Evolutionary conservation across 2,329 filamentous ascomycete genomes (phyloP), one percentile per base, ranked within the genome.

Genomic region (Aspergillus carbonarius): DNA sequence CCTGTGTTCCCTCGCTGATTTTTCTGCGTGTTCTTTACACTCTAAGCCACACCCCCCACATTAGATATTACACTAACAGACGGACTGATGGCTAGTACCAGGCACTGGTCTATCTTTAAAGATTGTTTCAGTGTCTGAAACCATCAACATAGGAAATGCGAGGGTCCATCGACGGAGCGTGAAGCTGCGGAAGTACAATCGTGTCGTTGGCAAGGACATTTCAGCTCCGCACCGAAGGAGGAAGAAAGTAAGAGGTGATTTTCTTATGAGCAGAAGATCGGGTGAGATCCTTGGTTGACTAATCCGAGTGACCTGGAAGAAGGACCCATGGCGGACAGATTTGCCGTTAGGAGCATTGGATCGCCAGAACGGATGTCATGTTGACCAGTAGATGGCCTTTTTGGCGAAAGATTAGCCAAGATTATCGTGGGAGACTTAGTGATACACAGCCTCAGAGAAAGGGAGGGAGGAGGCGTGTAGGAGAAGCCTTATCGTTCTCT

Each of bases 401-500:
- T 17, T 13, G 27, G 35, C 12, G 30, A 23, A 52, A n/a, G 13
- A 35, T 20, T 54, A 55, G 20, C 46, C 42, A 27, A 48, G 40
- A 13, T 44, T 53, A 15, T 42, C 4, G 32, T 20, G 2, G 5
- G 25, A 18, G 10, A 15, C 34, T 20, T 42, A 12, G 18, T 30
- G 27, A 15, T 23, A 42, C 37, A 27, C 12, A 12, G 25, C n/a
- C 9, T 34, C 13, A 30, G n/a, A 51, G 34, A 51, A 60, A 52
- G 13, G 50, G 46, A 54, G 57, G 59, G 20, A 57, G 25, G n/a
- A 32, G 58, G 51, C 44, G 25, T 17, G 51, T 58, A 1, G 60
- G 32, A 15, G 57, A 44, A 8, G 40, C 53, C 40, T 63, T 23
- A 10, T 54, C 47, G 6, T 52, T 35, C 18, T 54, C 48, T 15